Conservation (phyloP, 805 yeast species). For the Saccharomyces paradoxus region DNA sequence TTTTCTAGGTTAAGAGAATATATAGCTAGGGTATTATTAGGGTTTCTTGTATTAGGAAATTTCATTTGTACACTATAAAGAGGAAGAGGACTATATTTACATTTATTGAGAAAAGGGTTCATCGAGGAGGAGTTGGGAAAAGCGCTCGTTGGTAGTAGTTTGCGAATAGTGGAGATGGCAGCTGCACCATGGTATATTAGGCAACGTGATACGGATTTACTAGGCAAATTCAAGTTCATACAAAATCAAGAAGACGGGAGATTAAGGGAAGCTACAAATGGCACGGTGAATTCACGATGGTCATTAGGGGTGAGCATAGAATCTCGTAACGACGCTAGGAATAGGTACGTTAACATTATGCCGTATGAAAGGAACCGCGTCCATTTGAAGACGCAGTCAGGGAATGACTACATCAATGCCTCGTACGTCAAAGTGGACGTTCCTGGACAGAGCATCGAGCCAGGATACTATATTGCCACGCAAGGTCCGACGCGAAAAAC, state of each 20-base stretch:
- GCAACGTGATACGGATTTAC: slow-evolving; percentile 20
- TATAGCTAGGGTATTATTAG: neutral
- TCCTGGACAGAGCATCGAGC: slow-evolving; percentile 14
- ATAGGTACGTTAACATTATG: slow-evolving; percentile 54
- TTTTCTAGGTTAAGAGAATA: neutral
- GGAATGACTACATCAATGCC: slow-evolving; percentile 74
- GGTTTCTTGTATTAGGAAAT: neutral
- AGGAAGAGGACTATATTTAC: neutral
- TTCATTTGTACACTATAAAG: neutral
- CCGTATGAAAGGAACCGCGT: slow-evolving; percentile 62
- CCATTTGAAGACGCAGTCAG: slow-evolving; percentile 26
- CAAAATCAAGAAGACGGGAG: slow-evolving; percentile 33
- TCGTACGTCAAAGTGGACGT: slow-evolving; percentile 44
- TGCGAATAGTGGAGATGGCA: neutral
- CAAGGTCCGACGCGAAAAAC: slow-evolving; percentile 78
- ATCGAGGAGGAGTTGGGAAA: neutral
- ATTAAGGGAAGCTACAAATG: slow-evolving; percentile 31
- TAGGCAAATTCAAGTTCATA: slow-evolving; percentile 28
- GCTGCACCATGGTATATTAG: slow-evolving; percentile 21
- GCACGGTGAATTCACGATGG: slow-evolving; percentile 23
- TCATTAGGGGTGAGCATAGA: slow-evolving; percentile 23
- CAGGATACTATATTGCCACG: slow-evolving; percentile 50
- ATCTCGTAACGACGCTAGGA: slow-evolving; percentile 32
- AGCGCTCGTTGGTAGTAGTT: neutral
- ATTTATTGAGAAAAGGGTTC: neutral